Conservation (phyloP, 768 basidiomycete genomes). For the Kwoniella newhampshirensis region DNA sequence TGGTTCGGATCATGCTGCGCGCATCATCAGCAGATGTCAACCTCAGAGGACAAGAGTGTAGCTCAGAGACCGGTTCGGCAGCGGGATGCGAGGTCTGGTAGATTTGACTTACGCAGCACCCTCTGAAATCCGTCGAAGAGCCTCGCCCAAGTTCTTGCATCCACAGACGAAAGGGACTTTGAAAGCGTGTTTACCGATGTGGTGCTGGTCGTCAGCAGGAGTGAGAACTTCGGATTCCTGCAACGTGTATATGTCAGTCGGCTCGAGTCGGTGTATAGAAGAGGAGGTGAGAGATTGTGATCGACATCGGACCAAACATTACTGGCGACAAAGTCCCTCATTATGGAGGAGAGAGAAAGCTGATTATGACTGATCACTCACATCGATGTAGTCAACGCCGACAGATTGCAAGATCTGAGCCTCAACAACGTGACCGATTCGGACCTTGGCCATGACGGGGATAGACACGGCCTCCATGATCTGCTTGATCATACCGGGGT, state of each 20-base stretch:
- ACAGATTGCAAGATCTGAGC: conserved; percentile 94
- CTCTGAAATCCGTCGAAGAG: conserved; percentile 91
- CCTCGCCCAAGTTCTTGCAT: conserved; percentile 91
- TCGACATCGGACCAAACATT: too few species aligned
- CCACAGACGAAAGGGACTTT: conserved; percentile 94
- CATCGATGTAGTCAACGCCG: conserved; percentile 79
- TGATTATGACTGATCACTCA: conserved; percentile 18
- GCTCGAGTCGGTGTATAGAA: neutral
- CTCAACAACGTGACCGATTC: conserved; percentile 97
- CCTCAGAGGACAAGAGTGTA: neutral
- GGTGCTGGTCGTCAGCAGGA: conserved; percentile 91
- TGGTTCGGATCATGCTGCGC: conserved; percentile 82
- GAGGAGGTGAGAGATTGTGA: neutral
- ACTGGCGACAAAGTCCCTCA: too few species aligned
- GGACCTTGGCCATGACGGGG: conserved; percentile 84
- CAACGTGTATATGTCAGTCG: too few species aligned
- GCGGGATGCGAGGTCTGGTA: too few species aligned
- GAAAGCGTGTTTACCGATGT: conserved; percentile 94
- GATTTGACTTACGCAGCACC: conserved; percentile 67
- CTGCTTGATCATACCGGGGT: conserved; percentile 93
- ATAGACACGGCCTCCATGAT: conserved; percentile 94
- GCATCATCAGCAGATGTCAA: neutral
- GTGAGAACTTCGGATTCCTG: conserved; percentile 69
- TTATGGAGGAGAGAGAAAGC: too few species aligned
- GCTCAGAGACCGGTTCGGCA: neutral